Base-by-base conservation (phyloP, 179 eudicot genomes). In the Beta lomatogona region DNA sequence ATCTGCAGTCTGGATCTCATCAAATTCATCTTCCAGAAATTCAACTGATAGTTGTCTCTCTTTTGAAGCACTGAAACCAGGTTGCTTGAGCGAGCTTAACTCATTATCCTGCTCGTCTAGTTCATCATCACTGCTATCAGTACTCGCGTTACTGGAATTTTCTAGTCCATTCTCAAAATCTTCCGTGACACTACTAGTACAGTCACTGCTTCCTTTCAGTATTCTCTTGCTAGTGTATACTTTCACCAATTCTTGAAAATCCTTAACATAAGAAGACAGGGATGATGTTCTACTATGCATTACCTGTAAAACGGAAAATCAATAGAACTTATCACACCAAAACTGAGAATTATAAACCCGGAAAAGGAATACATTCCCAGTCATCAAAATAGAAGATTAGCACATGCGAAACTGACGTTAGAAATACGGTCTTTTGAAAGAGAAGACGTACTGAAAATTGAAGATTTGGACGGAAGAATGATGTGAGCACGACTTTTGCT, bases 381-480 rank as follows among this genome's bases (percentile, higher is more conserved):
- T 61, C 46, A 65, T 73, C 53, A n/a, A 45, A 44, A 60, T 76
- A 6, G n/a, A 36, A 50, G 67, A 16, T 15, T 21, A 55, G 41
- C 53, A 46, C 48, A 76, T 9, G 46, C 58, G 50, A 63, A 57
- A 13, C n/a, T 36, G 18, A 44, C 15, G 11, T 13, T 28, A 46
- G n/a, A 25, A 61, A 75, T 9, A 25, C 2, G 31, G 60, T 58
- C 31, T 67, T 15, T n/a, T 64, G 58, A 80, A 73, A 58, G 44
- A 68, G n/a, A 69, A 66, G 66, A 84, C 93, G 84, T 85, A 95
- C 99, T 21, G 95, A 91, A 80, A 95, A 95, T 69, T 82, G 89
- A 84, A 95, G 97, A 89, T 95, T 95, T 46, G 99, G 95, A 74
- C 99, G 92, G 82, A 91, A 95, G 88, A 94, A 94, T 63, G 98